Base-by-base conservation (phyloP, 2,329 filamentous ascomycete species). In the Dactylellina haptotyla region DNA sequence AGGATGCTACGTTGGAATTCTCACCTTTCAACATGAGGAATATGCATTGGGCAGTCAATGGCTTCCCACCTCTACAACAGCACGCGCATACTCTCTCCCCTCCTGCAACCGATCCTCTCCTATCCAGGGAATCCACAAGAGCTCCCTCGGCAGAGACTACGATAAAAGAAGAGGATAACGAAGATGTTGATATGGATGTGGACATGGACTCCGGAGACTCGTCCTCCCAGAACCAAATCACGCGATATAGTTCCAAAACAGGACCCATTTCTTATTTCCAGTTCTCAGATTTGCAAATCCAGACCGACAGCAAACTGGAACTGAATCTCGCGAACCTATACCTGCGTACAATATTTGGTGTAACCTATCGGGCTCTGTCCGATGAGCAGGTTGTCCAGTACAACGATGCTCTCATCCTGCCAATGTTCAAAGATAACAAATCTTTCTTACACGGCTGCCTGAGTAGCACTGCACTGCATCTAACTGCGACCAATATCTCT, bases 281-380 rank as follows among this genome's bases (percentile, higher is more conserved):
- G 18, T 63, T 69, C 18, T 32, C 63, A 16, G 63, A 64, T n/a
- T 39, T 67, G 23, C 64, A 67, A 43, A 69, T 75, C 32, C 63
- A 69, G 51, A 64, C 63, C 45, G 64, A 69, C 6, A 75, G 54
- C 9, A 58, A 54, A 32, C 45, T 75, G 10, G 70, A 75, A 30
- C 32, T 69, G 6, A 75, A 64, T 48, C 62, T 75, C 2, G 70
- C 64, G 32, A 75, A 67, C 34, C 41, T 75, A 28, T 75, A 75
- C 37, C 20, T 75, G 6, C 53, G 58, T 12, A 63, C 56, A 12
- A 75, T 75, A 2, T 75, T 75, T 41, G 63, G 64, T 30, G 70
- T 75, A 16, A 75, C 70, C 1, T 75, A 75, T 56, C 70, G 70
- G 34, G 70, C 70, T 34, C 51, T 75, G 5, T 75, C 70, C 32